Evolutionary conservation across 1,284 basidiomycete species (phyloP).

Genomic region (Malassezia nana): DNA sequence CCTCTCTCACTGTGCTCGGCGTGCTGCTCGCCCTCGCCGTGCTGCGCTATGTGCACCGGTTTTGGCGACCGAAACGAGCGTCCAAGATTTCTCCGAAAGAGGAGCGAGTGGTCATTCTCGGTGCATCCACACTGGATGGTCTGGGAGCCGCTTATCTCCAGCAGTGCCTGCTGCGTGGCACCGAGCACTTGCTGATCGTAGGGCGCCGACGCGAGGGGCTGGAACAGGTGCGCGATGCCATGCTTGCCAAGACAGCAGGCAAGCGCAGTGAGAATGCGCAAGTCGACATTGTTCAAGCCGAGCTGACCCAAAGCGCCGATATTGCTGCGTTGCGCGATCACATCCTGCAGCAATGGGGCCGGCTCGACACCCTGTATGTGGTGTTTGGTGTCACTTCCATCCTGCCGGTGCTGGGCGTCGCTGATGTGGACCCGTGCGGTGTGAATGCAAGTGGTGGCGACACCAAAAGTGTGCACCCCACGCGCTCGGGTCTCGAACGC

Average conservation of each 20-base stretch:
- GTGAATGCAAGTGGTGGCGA: slow-evolving; percentile 53
- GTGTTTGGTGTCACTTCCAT: slow-evolving; percentile 76
- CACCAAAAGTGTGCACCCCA: slow-evolving; percentile 53
- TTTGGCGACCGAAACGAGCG: slow-evolving; percentile 20
- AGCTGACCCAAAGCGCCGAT: slow-evolving; percentile 61
- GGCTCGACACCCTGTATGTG: slow-evolving; percentile 73
- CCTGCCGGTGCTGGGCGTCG: slow-evolving; percentile 64
- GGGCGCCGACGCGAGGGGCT: slow-evolving; percentile 60
- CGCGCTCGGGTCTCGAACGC: slow-evolving; percentile 44
- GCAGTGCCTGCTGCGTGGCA: slow-evolving; percentile 65
- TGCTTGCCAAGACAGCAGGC: slow-evolving; percentile 31
- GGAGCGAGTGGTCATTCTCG: slow-evolving; percentile 69
- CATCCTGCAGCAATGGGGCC: slow-evolving; percentile 58
- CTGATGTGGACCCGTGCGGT: slow-evolving; percentile 55
- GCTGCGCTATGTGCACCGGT: slow-evolving; percentile 12
- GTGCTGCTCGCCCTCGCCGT: slow-evolving; percentile 20
- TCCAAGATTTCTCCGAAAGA: slow-evolving; percentile 45
- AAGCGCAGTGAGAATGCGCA: slow-evolving; percentile 10
- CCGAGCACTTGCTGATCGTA: slow-evolving; percentile 62
- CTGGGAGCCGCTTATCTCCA: slow-evolving; percentile 67
- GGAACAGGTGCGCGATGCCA: slow-evolving; percentile 52
- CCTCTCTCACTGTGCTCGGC: too few relatives aligned
- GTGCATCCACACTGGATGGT: slow-evolving; percentile 61
- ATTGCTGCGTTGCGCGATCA: slow-evolving; percentile 58
- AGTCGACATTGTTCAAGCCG: slow-evolving; percentile 52